These are phyloP conservation scores for Raphanus hybrid DNA, from an alignment of 441 rosid genomes.

Conservation along the genomic window DNA sequence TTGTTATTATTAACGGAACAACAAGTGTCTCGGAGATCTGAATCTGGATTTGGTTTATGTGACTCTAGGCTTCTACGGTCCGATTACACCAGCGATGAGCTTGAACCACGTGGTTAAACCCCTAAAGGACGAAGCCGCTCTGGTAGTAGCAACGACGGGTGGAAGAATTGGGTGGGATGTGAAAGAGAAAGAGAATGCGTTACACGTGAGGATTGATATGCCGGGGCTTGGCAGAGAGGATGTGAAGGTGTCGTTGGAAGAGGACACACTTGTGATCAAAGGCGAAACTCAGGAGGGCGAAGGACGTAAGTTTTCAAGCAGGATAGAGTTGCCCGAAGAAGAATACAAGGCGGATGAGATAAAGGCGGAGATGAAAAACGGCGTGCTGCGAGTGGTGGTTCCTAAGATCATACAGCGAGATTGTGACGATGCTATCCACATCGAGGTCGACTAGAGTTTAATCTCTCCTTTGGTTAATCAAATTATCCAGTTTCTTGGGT, in stretches of 20 bases:
- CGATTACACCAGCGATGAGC: conserved; percentile 57
- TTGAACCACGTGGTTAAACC: conserved; percentile 59
- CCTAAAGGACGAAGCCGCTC: conserved; percentile 50
- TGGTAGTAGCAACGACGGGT: conserved; percentile 21
- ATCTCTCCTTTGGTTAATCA: background rate
- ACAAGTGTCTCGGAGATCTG: background rate
- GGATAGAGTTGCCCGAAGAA: conserved; percentile 50
- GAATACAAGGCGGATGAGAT: conserved; percentile 49
- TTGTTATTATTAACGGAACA: background rate
- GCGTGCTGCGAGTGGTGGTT: conserved; percentile 57
- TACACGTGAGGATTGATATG: conserved; percentile 59
- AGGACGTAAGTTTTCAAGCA: conserved; percentile 47
- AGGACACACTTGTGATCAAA: conserved; percentile 54
- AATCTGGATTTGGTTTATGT: background rate
- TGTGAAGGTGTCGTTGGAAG: conserved; percentile 56
- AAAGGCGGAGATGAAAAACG: conserved; percentile 72
- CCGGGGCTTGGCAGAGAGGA: conserved; percentile 62
- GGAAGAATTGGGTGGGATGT: conserved; percentile 57
- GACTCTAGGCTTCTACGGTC: conserved; percentile 52
- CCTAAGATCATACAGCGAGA: conserved; percentile 53
- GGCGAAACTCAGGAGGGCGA: conserved; percentile 49
- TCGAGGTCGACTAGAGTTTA: conserved; percentile 19
- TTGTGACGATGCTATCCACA: conserved; percentile 16
- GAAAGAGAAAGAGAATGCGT: conserved; percentile 54
- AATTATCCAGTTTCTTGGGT: background rate